phyloP scores from a whole-genome alignment of 176 grass and related monocot species.

The Guadua angustifolia region DNA sequence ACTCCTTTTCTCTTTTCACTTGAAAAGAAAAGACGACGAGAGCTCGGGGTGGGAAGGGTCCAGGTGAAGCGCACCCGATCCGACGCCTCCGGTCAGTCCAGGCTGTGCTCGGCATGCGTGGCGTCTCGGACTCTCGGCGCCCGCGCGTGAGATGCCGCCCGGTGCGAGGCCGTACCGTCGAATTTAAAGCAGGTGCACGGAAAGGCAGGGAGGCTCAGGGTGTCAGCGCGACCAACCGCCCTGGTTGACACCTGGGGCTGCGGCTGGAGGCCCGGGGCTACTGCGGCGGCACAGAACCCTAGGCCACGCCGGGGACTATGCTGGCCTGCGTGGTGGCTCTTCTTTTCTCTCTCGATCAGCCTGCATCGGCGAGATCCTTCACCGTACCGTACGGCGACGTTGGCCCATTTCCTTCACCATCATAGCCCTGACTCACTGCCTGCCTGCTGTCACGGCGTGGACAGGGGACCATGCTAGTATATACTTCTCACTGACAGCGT shows the following conservation, averaged over 20 bases:
- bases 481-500: not conserved
- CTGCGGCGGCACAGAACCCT: not conserved
- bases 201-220: not conserved
- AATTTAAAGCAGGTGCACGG: constrained; percentile 12
- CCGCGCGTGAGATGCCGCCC: not conserved
- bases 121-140: not conserved
- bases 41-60: not conserved
- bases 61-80: not conserved
- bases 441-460: not conserved
- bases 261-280: constrained; percentile 8
- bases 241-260: constrained; percentile 11
- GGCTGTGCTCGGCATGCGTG: not conserved
- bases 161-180: not conserved
- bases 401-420: not conserved
- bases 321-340: not conserved
- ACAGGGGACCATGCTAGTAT: not conserved
- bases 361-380: not conserved
- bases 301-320: not conserved
- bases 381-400: not conserved
- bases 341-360: not conserved
- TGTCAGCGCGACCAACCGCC: not conserved
- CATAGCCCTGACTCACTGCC: not conserved
- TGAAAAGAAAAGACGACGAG: not conserved
- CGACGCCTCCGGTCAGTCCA: not conserved
- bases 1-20: too few relatives aligned